Conservation (phyloP, 306 rosid species). For the Pachyrhizus erosus region DNA sequence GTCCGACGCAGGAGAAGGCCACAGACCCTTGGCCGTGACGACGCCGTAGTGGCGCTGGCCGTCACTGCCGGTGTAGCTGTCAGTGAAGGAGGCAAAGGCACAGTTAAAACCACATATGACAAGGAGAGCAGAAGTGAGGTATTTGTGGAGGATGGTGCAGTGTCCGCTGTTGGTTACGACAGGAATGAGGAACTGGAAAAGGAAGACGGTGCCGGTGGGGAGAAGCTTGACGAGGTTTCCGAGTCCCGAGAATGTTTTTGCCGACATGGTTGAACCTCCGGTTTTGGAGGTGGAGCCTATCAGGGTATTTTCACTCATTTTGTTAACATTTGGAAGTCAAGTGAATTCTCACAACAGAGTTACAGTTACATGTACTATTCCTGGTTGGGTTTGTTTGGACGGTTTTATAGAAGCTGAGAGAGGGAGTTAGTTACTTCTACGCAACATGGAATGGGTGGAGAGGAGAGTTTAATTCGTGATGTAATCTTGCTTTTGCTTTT, state of each 20-base stretch:
- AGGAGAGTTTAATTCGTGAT: background rate
- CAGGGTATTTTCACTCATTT: background rate
- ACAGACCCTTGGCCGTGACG: constrained; percentile 62
- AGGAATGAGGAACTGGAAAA: constrained; percentile 79
- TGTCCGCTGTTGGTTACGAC: constrained; percentile 69
- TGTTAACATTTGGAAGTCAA: no score
- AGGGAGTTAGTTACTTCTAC: constrained; percentile 47
- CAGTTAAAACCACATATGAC: constrained; percentile 62
- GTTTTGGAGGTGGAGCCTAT: background rate
- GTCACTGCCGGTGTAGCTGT: constrained; percentile 71
- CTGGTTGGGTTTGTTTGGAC: no score
- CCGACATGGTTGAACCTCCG: background rate
- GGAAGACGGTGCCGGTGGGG: constrained; percentile 80
- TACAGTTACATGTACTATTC: no score
- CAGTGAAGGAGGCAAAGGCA: constrained; percentile 76
- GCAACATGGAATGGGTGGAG: constrained; percentile 36
- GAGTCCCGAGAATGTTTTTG: constrained; percentile 49
- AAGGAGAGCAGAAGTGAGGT: constrained; percentile 53
- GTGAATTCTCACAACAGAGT: no score
- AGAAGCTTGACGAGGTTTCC: constrained; percentile 79
- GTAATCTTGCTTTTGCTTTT: constrained; percentile 41
- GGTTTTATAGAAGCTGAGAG: constrained; percentile 26
- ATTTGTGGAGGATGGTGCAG: constrained; percentile 62
- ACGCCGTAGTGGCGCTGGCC: constrained; percentile 63
- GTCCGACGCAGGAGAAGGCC: constrained; percentile 65